Evolutionary conservation across 768 basidiomycete species (phyloP), one percentile per base, ranked within the genome.

Genomic region (Fomitopsis pulvina): DNA sequence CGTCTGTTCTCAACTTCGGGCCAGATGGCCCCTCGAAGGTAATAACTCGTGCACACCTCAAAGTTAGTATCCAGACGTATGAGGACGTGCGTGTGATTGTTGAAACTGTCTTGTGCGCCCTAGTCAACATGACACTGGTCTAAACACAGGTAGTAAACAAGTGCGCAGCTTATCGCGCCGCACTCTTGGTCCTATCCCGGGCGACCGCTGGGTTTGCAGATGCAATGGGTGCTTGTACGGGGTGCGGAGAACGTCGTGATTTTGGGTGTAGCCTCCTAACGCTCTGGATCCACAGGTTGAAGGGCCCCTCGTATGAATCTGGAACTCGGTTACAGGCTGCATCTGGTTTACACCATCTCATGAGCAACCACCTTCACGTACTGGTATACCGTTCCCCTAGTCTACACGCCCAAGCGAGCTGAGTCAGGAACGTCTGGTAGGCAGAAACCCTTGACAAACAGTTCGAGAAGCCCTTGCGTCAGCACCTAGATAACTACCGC

Each of bases 301-400:
- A 89, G 58, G 87, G 89, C 4, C 85, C 87, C 20, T 74, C 77
- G 27, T 88, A 90, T 61, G 88, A 92, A 62, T 71, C 87, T 22
- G 87, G 87, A 10, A 85, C 87, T 21, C 77, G 88, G 52, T 70
- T 95, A 40, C 88, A 92, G 60, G 92, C 89, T 25, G 83, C 88
- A 24, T 83, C 87, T 18, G 93, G 94, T 4, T 69, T 97, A 39
- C 91, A 95, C 65, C 88, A 94, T 65, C 78, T 97, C 56, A 84
- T 95, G 57, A 83, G 86, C 44, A 95, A 94, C 63, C 90, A 94
- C 57, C 92, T 89, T 79, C 90, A 92, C 65, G 81, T 97, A 50
- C 71, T 97, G 63, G 91, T 92, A 53, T 52, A 83, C 74, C 41
- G 39, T 47, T 34, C 10, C n/a, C 5, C 14, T 37, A 12, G 14